Base-by-base conservation (phyloP, 2,329 filamentous ascomycete species). In the Fusarium sp. region DNA sequence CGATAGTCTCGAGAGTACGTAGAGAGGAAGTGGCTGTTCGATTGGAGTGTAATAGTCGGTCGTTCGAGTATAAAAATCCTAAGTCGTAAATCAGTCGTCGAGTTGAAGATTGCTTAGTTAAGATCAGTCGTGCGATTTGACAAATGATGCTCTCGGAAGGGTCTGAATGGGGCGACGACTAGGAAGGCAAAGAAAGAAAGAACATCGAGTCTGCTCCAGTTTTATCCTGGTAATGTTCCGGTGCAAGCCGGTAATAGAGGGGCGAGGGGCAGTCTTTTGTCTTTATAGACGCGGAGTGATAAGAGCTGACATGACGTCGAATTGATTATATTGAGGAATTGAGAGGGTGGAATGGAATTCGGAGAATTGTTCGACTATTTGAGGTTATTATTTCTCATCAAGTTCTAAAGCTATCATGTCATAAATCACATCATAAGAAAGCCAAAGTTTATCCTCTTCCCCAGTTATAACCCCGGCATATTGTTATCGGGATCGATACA, bases 191-290 rank as follows among this genome's bases (percentile, higher is more conserved):
- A 44, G 33, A 68, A 62, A 68, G 63, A 49, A 68, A 52, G 56
- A 47, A 64, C 64, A 50, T 63, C 65, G 50, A 66, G 38, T 41
- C 65, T 42, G 70, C 70, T 76, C 72, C 74, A 74, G 60, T 77
- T 72, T 76, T 59, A 60, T 57, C 61, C 73, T 68, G 68, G 57
- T 49, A 67, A 68, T 47, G 65, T 74, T 72, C 75, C 75, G 75
- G 72, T 62, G 65, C 64, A 70, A 76, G 74, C 75, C 75, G 75
- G 70, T 27, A 71, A 64, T 70, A 47, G 73, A 25, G 29, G 22
- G 31, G 22, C 17, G 39, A 75, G 68, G 70, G 73, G 71, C 56
- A 62, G 44, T 17, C 41, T 56, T 66, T 44, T 55, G 44, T 49
- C 18, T 45, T 57, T 71, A 68, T 69, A 64, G 58, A 53, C 31